Percentiles rank a stretch among this genome's conserved stretches.
phyloP scores from a whole-genome alignment of 768 basidiomycete genomes.

The Phanerodontia chrysosporium region DNA sequence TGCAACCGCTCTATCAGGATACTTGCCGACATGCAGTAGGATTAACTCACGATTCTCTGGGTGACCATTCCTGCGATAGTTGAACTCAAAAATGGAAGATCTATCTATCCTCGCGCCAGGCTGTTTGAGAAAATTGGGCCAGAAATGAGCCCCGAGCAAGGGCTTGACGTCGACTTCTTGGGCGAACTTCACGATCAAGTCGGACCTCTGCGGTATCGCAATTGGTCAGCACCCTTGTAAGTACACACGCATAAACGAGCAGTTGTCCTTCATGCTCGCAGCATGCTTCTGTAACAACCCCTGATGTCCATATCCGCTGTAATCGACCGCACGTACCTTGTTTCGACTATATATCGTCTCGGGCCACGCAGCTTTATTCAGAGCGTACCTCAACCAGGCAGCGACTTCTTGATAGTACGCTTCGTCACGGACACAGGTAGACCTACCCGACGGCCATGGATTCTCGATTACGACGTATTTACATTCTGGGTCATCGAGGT shows the following conservation, averaged over 20 bases:
- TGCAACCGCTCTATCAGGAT: too few species aligned
- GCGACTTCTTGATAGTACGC: conserved; percentile 18
- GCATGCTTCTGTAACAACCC: background rate
- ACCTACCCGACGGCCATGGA: conserved; percentile 20
- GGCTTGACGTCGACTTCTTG: conserved; percentile 17
- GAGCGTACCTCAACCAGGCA: conserved; percentile 22
- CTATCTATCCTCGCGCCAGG: conserved; percentile 8
- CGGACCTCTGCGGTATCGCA: conserved; percentile 15
- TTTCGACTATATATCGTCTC: conserved; percentile 18
- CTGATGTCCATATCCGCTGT: background rate
- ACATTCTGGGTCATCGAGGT: conserved; percentile 22
- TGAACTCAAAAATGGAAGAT: conserved; percentile 25
- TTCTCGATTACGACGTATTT: conserved; percentile 24
- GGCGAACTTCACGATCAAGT: conserved; percentile 21
- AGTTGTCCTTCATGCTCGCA: background rate
- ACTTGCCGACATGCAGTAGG: too few species aligned
- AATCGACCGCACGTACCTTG: conserved; percentile 18
- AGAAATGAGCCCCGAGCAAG: conserved; percentile 23
- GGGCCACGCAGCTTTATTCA: conserved; percentile 9
- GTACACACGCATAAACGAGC: background rate
- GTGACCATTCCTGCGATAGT: conserved; percentile 22
- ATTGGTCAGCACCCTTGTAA: background rate
- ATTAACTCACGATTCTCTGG: conserved; percentile 22
- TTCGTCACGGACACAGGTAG: conserved; percentile 12
- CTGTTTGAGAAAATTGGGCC: conserved; percentile 15